phyloP scores from a whole-genome alignment of 352 stramenopile species.

The Peronospora belbahrii region DNA sequence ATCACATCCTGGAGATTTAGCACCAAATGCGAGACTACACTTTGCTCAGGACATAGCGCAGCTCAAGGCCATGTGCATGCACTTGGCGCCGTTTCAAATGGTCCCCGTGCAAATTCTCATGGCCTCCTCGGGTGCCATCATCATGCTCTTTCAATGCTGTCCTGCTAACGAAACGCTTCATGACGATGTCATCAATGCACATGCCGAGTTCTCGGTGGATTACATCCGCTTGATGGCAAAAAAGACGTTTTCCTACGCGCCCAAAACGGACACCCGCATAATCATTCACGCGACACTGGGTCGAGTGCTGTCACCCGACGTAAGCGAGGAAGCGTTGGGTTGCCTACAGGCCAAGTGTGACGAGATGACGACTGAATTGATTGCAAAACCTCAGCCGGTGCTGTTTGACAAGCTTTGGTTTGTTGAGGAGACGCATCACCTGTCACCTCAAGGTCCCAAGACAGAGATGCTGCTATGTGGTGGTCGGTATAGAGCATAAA shows the following conservation, averaged over 20 bases:
- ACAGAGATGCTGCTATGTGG: slow-evolving; percentile 37
- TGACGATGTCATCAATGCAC: slow-evolving; percentile 19
- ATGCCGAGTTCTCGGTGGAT: slow-evolving; percentile 51
- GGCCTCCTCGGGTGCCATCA: slow-evolving; percentile 52
- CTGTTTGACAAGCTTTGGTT: slow-evolving; percentile 56
- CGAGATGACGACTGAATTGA: slow-evolving; percentile 37
- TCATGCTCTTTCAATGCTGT: slow-evolving; percentile 57
- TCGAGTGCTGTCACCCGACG: slow-evolving; percentile 41
- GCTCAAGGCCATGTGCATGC: slow-evolving; percentile 30
- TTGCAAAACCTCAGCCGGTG: slow-evolving; percentile 16
- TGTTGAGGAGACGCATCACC: slow-evolving; percentile 60
- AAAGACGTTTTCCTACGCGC: slow-evolving; percentile 40
- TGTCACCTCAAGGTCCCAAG: slow-evolving; percentile 43
- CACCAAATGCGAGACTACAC: slow-evolving; percentile 30
- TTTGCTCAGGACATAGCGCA: slow-evolving; percentile 36
- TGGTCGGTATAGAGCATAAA: slow-evolving; percentile 2
- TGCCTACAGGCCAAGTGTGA: slow-evolving; percentile 41
- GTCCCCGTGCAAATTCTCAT: slow-evolving; percentile 45
- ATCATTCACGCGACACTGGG: slow-evolving; percentile 72
- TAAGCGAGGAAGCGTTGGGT: slow-evolving; percentile 26
- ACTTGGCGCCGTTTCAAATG: slow-evolving; percentile 38
- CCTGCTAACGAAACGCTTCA: slow-evolving; percentile 2
- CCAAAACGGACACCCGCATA: slow-evolving; percentile 32
- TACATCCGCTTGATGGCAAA: slow-evolving; percentile 38
- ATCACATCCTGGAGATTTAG: slow-evolving; percentile 53